Conservation (phyloP, 352 stramenopile genomes). For the Pythium angustatum region DNA sequence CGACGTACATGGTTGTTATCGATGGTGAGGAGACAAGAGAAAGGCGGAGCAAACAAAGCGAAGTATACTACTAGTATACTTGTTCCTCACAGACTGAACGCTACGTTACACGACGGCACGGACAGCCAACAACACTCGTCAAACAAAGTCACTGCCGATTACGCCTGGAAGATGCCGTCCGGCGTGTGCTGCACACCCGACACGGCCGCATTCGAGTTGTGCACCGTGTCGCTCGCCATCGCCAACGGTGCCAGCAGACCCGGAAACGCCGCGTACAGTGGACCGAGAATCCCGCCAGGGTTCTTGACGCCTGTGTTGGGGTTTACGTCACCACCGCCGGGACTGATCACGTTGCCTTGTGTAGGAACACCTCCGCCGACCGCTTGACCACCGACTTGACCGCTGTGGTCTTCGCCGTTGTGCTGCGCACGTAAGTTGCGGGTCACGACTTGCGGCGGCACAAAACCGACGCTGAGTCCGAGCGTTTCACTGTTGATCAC, state of each 20-base stretch:
- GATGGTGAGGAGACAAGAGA: too few species aligned
- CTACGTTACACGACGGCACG: too few species aligned
- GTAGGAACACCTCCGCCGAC: too few species aligned
- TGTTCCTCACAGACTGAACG: too few species aligned
- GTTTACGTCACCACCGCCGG: slow-evolving; percentile 8
- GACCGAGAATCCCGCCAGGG: slow-evolving; percentile 13
- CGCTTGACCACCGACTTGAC: not conserved
- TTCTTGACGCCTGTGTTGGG: slow-evolving; percentile 14
- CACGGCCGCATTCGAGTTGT: slow-evolving; percentile 19
- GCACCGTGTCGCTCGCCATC: slow-evolving; percentile 17
- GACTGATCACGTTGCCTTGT: too few species aligned
- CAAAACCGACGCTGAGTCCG: not conserved
- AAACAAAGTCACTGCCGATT: too few species aligned
- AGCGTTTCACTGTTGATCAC: not conserved
- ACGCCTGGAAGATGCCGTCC: slow-evolving; percentile 22
- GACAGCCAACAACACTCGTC: too few species aligned
- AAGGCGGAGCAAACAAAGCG: too few species aligned
- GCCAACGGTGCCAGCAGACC: slow-evolving; percentile 8
- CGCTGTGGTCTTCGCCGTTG: slow-evolving; percentile 4
- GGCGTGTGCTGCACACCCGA: slow-evolving; percentile 25
- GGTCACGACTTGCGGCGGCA: not conserved
- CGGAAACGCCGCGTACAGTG: slow-evolving; percentile 13
- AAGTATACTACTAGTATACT: too few species aligned
- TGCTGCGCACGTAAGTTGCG: slow-evolving; percentile 4
- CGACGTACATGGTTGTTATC: too few species aligned